A percentile compares a stretch with the other conserved stretches of the same genome.
Conservation (phyloP, 495 filamentous ascomycete species). For the Letharia columbiana region DNA sequence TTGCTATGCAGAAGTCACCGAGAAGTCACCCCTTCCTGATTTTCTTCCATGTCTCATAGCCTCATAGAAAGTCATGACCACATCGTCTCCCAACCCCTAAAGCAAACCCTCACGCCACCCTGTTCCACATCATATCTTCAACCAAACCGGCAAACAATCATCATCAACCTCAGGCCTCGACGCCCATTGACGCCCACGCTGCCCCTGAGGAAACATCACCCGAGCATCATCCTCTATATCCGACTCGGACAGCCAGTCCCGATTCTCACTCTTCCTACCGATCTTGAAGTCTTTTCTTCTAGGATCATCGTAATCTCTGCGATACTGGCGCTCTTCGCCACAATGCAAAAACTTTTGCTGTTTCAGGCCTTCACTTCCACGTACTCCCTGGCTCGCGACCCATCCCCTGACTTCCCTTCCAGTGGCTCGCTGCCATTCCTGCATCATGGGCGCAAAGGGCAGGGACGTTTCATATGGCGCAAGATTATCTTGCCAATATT, state of each 20-base stretch:
- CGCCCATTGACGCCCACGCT: background rate
- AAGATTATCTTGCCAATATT: background rate
- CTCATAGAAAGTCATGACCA: background rate
- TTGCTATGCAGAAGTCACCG: background rate
- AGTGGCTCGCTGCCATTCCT: too few relatives aligned
- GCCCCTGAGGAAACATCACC: background rate
- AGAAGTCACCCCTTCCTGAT: background rate
- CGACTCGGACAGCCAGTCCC: slow-evolving; percentile 14
- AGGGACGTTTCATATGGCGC: background rate
- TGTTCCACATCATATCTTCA: background rate
- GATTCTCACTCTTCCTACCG: background rate
- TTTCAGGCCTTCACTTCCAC: background rate
- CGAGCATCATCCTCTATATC: slow-evolving; percentile 11
- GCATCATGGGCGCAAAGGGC: too few relatives aligned
- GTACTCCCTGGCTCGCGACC: background rate
- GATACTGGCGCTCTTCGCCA: background rate
- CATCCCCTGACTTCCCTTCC: background rate
- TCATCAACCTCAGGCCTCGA: background rate
- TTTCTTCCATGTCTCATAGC: background rate
- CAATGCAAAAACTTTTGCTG: background rate
- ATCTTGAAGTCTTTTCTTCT: slow-evolving; percentile 10
- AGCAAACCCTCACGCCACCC: background rate
- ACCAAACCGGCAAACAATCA: too few relatives aligned
- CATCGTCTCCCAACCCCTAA: background rate
- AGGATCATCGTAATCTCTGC: background rate